Evolutionary conservation across 176 grass and related monocot species (phyloP).

Genomic region (Raddia guianensis): DNA sequence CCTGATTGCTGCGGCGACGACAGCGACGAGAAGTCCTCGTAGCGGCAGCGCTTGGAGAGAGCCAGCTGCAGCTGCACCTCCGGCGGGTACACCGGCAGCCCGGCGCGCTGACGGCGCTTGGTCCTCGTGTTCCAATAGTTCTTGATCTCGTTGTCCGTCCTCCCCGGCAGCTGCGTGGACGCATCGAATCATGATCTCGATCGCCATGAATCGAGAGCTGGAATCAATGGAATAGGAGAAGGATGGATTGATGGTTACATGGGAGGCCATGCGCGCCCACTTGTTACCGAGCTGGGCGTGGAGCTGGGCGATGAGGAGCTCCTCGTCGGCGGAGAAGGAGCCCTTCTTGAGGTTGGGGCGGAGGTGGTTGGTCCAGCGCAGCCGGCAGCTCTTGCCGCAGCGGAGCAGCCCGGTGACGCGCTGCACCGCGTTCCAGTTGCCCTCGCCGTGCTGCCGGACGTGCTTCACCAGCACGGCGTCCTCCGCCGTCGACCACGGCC

Average conservation of each 20-base stretch:
- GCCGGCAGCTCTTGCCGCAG: constrained; percentile 91
- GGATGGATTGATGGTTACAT: constrained; percentile 10
- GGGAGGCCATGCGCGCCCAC: constrained; percentile 71
- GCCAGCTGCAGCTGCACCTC: constrained; percentile 56
- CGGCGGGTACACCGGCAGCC: constrained; percentile 66
- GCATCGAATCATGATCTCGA: background rate
- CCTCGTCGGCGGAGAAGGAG: constrained; percentile 72
- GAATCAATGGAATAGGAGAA: too few species aligned
- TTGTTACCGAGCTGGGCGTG: constrained; percentile 77
- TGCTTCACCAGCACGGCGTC: constrained; percentile 57
- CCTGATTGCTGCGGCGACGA: constrained; percentile 10
- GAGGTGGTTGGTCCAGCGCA: constrained; percentile 84
- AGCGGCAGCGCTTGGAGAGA: constrained; percentile 49
- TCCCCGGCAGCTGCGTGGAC: constrained; percentile 59
- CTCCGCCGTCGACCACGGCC: constrained; percentile 62
- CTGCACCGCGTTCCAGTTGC: constrained; percentile 76
- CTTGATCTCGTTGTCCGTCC: constrained; percentile 99
- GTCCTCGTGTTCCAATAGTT: constrained; percentile 97
- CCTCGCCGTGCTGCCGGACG: constrained; percentile 62
- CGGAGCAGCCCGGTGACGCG: constrained; percentile 49
- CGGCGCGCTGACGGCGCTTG: constrained; percentile 63
- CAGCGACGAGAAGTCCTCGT: constrained; percentile 18
- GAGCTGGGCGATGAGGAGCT: constrained; percentile 60
- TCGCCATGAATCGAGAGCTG: background rate
- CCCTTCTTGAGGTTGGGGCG: constrained; percentile 88